Conservation (phyloP, 2,329 filamentous ascomycete species). For the Talaromyces islandicus region DNA sequence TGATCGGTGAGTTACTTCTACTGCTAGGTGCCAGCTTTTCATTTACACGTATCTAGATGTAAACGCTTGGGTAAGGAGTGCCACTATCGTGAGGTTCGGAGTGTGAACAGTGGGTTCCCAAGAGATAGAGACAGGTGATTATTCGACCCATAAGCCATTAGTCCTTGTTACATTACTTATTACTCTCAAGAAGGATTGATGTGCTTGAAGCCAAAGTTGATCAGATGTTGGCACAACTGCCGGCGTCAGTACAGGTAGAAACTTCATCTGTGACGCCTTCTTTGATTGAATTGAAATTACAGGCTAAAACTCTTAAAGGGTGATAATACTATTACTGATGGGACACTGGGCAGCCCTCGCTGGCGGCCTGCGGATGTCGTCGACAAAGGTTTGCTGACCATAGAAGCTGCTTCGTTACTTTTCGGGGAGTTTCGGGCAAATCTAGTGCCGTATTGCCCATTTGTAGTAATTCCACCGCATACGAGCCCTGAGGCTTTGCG, state of each 20-base stretch:
- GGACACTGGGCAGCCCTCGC: not conserved
- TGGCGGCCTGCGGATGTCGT: not conserved
- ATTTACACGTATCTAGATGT: conserved; percentile 20
- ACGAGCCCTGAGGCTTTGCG: conserved; percentile 19
- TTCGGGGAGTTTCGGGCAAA: not conserved
- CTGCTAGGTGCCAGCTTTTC: not conserved
- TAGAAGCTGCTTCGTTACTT: not conserved
- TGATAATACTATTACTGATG: conserved; percentile 1
- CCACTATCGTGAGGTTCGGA: conserved; percentile 28
- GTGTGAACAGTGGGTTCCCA: not conserved
- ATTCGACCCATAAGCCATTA: conserved; percentile 5
- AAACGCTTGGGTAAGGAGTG: conserved; percentile 32
- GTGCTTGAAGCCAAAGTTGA: not conserved
- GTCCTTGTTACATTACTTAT: conserved; percentile 19
- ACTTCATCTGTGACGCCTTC: not conserved
- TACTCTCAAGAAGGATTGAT: conserved; percentile 9
- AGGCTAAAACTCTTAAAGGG: not conserved
- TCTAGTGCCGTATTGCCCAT: not conserved
- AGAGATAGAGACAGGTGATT: not conserved
- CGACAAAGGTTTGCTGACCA: not conserved
- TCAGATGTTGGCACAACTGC: not conserved
- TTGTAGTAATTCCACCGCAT: not conserved
- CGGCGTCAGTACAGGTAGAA: not conserved
- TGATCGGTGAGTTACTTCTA: conserved; percentile 11
- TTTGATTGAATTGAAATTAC: not conserved